Base-by-base conservation (phyloP, 108 stramenopile genomes). In the Cyclotella cryptica region DNA sequence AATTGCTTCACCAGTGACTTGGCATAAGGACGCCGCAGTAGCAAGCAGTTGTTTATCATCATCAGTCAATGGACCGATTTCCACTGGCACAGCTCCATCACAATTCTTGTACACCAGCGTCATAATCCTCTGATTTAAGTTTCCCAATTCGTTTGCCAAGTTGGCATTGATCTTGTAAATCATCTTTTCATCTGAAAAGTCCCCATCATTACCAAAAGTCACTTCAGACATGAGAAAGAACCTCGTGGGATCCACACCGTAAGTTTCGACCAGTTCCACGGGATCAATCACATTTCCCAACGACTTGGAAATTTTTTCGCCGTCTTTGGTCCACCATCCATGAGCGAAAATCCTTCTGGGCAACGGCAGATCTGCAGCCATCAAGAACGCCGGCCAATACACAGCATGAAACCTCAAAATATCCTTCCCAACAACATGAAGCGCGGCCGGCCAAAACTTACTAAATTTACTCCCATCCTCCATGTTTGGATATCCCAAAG, bases 251-350 rank as follows among this genome's bases (percentile, higher is more conserved):
- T 98, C 98, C 26, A 97, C 92, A 49, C 97, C 97, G 61, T 96
- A 98, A 59, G 84, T 83, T 22, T 92, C 87, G 14, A 98, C 85
- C 47, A 99, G 69, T 7, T 93, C 92, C 14, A 94, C 79, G n/a
- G 98, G 99, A 68, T 96, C 94, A 69, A 99, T 94, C 18, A 96
- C 96, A 72, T 98, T 98, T 1, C 97, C 97, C 12, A 96, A 65
- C 0, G 93, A 94, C 77, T 98, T 98, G 57, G 92, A 93, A 49
- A 99, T 98, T 76, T 98, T 98, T 83, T 95, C 90, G 19, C 97
- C 96, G 57, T 98, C 96, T 75, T 95, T 96, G 27, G 97, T 97
- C 98, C 98, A 98, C 97, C 98, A 98, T 27, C 97, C 99, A 71
- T 99, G 99, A 28, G 97, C 97, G 88, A 96, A 96, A 18, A 99